Conservation (phyloP, 2,329 filamentous ascomycete species). For the Meredithiella fracta region DNA sequence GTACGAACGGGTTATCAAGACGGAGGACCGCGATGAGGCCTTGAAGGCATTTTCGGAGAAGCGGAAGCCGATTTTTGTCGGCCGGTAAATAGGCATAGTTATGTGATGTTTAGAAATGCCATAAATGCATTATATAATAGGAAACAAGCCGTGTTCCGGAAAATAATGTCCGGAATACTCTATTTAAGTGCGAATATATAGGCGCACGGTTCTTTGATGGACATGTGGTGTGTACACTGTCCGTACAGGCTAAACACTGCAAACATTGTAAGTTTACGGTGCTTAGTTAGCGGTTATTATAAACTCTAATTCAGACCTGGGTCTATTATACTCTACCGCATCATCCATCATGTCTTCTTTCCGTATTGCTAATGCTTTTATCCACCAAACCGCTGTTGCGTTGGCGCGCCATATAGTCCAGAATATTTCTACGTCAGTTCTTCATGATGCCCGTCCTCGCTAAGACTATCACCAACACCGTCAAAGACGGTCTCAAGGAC, state of each 20-base stretch:
- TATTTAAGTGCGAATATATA: too few species aligned
- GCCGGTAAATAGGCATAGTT: neutral
- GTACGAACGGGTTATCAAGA: slow-evolving; percentile 69
- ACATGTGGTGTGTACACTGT: too few species aligned
- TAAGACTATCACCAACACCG: slow-evolving; percentile 35
- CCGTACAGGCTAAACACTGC: neutral
- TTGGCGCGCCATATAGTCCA: slow-evolving; percentile 13
- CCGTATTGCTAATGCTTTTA: slow-evolving; percentile 19
- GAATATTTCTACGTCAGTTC: slow-evolving; percentile 31
- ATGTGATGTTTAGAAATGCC: neutral
- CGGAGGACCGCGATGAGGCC: slow-evolving; percentile 77
- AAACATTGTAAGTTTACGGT: too few species aligned
- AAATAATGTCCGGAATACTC: too few species aligned
- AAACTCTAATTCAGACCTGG: too few species aligned
- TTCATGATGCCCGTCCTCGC: slow-evolving; percentile 28
- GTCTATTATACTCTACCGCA: neutral
- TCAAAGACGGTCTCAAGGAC: slow-evolving; percentile 41
- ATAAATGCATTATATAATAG: neutral
- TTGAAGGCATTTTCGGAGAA: slow-evolving; percentile 62
- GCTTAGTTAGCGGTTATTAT: too few species aligned
- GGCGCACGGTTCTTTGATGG: too few species aligned
- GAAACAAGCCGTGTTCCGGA: neutral
- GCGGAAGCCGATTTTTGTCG: slow-evolving; percentile 37
- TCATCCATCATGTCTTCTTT: slow-evolving; percentile 10
- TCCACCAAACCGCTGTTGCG: slow-evolving; percentile 25